Percentiles rank a stretch among this genome's conserved stretches.
These are phyloP conservation scores for Agaricales sp. DNA, from an alignment of 1,284 basidiomycete genomes.

Conservation along the genomic window DNA sequence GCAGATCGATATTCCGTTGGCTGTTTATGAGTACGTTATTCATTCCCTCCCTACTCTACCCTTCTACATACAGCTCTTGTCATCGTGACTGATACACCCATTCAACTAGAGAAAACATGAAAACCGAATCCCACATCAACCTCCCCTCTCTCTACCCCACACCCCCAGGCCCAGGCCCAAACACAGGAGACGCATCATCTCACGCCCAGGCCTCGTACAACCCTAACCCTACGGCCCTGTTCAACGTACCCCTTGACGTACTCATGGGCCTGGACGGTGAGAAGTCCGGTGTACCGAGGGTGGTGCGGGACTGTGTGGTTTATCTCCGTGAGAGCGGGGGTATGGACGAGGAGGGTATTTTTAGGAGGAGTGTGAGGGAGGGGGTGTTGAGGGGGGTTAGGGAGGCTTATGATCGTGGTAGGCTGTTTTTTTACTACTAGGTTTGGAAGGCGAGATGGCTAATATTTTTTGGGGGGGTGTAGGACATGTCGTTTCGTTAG, in stretches of 20 bases:
- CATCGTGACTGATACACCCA: too few species aligned
- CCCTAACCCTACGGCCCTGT: conserved; percentile 43
- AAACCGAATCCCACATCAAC: conserved; percentile 55
- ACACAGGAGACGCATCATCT: too few species aligned
- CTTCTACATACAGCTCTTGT: conserved; percentile 6
- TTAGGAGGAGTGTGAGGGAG: conserved; percentile 68
- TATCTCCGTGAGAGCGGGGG: conserved; percentile 60
- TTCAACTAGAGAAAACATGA: conserved; percentile 70
- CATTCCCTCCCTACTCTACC: neutral
- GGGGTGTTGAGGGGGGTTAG: conserved; percentile 61
- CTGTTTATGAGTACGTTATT: conserved; percentile 59
- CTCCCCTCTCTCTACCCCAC: conserved; percentile 48
- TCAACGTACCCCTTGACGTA: conserved; percentile 71
- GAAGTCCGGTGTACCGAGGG: conserved; percentile 68
- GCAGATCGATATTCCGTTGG: conserved; percentile 76
- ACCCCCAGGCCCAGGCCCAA: too few species aligned
- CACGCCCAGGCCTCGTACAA: neutral
- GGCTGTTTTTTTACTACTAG: conserved; percentile 8
- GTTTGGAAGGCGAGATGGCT: conserved; percentile 8
- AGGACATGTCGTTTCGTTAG: conserved; percentile 71
- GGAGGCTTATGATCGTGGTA: conserved; percentile 74
- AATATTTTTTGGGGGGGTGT: conserved; percentile 3
- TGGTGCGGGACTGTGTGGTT: conserved; percentile 68
- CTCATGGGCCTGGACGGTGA: conserved; percentile 78
- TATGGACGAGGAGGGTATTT: conserved; percentile 69